phyloP scores from a whole-genome alignment of 345 rosid genomes.

The Euphorbia tirucalli region DNA sequence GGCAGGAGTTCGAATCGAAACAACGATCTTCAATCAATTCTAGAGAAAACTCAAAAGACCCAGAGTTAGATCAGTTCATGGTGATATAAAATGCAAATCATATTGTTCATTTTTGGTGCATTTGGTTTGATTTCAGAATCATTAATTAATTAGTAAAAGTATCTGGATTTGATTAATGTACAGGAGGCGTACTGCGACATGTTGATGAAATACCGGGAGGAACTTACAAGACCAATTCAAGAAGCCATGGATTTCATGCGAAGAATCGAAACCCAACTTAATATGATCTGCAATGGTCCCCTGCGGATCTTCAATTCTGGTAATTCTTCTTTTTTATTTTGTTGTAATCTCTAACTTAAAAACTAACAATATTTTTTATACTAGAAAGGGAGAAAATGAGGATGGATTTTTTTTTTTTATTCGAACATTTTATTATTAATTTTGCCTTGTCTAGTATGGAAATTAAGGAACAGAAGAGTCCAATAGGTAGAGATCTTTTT shows the following conservation, averaged over 20 bases:
- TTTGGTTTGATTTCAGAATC: neutral
- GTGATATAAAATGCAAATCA: conserved; percentile 28
- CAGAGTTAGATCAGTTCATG: conserved; percentile 98
- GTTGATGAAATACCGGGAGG: conserved; percentile 92
- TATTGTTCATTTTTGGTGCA: neutral
- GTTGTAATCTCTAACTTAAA: neutral
- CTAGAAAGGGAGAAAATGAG: neutral
- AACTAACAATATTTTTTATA: neutral
- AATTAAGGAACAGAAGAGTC: conserved; percentile 16
- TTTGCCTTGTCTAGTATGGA: conserved; percentile 1
- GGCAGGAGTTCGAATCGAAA: conserved; percentile 75
- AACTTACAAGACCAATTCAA: conserved; percentile 84
- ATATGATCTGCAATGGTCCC: conserved; percentile 67
- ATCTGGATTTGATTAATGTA: neutral
- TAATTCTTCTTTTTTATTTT: conserved; percentile 23
- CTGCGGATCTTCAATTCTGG: conserved; percentile 75
- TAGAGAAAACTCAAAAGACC: conserved; percentile 61
- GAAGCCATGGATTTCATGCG: conserved; percentile 99
- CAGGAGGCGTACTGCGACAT: conserved; percentile 97
- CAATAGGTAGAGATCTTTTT: conserved; percentile 10
- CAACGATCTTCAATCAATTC: conserved; percentile 46
- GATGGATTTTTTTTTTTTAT: no score
- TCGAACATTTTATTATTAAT: neutral
- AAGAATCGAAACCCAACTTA: conserved; percentile 86
- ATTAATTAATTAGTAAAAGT: neutral